These are phyloP conservation scores for Mycena alexandri DNA, from an alignment of 768 basidiomycete species.

Conservation along the genomic window DNA sequence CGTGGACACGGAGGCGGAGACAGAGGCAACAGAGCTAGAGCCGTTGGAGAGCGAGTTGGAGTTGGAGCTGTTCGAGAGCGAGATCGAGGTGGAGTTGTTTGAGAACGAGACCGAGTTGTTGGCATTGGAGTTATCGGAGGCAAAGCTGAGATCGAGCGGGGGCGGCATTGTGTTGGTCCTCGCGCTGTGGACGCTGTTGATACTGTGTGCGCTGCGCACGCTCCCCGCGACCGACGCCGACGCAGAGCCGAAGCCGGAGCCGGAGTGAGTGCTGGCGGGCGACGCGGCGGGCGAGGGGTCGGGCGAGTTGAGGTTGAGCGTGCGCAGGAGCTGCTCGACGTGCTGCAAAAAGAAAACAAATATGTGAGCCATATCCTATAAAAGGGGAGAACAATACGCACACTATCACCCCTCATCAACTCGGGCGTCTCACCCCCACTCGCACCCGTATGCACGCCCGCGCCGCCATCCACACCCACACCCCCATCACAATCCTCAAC, in stretches of 20 bases:
- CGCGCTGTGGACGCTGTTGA: slow-evolving; percentile 10
- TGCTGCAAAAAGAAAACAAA: slow-evolving; percentile 60
- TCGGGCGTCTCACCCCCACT: slow-evolving; percentile 31
- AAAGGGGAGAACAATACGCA: slow-evolving; percentile 47
- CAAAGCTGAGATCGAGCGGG: slow-evolving; percentile 35
- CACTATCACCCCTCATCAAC: slow-evolving; percentile 51
- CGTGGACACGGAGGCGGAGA: slow-evolving; percentile 8
- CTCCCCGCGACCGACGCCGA: slow-evolving; percentile 39
- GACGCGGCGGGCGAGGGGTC: slow-evolving; percentile 61
- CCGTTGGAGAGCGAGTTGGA: slow-evolving; percentile 1
- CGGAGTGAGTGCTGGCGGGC: slow-evolving; percentile 55
- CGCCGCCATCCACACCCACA: slow-evolving; percentile 49
- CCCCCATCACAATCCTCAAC: slow-evolving; percentile 56
- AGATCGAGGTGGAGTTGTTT: neutral
- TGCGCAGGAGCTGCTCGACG: slow-evolving; percentile 84
- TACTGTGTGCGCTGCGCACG: neutral
- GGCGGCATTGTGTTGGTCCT: slow-evolving; percentile 25
- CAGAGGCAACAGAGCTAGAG: slow-evolving; percentile 7
- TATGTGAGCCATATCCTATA: slow-evolving; percentile 37
- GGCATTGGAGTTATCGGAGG: slow-evolving; percentile 11
- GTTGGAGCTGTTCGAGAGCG: slow-evolving; percentile 1
- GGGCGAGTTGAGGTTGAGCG: slow-evolving; percentile 85
- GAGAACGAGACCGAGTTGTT: slow-evolving; percentile 17
- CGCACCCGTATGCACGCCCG: no score
- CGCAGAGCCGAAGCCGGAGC: slow-evolving; percentile 46